A percentile compares a stretch with the other conserved stretches of the same genome.
Conservation (phyloP, 192 early-diverging fungal species). For the Phlyctochytrium arcticum region DNA sequence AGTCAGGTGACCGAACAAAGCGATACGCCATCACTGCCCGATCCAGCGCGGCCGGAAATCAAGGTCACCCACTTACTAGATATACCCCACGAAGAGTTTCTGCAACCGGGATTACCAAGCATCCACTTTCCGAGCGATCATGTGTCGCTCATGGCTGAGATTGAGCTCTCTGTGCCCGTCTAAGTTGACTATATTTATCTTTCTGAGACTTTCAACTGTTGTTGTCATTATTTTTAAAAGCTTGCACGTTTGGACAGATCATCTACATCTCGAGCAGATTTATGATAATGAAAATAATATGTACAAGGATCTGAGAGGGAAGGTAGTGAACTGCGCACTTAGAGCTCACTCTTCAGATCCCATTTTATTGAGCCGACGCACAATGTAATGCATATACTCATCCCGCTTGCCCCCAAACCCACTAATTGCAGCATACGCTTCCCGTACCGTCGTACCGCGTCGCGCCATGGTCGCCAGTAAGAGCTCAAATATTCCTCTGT, state of each 20-base stretch:
- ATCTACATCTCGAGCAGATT: too few species aligned
- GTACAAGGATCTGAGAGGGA: too few species aligned
- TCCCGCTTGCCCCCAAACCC: not conserved
- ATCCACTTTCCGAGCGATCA: conserved; percentile 32
- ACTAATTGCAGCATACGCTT: not conserved
- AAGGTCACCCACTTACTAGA: conserved; percentile 3
- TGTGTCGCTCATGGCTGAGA: conserved; percentile 27
- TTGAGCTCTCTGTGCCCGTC: too few species aligned
- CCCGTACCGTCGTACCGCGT: not conserved
- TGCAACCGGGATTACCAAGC: conserved; percentile 41
- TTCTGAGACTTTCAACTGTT: too few species aligned
- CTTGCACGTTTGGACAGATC: too few species aligned
- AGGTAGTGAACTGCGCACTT: too few species aligned
- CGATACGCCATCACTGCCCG: not conserved
- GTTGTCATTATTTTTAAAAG: too few species aligned
- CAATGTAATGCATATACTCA: too few species aligned
- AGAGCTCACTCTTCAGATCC: too few species aligned
- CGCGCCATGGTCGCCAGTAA: not conserved
- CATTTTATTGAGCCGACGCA: too few species aligned
- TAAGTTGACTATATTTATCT: too few species aligned
- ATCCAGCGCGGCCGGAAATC: not conserved
- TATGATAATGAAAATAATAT: too few species aligned
- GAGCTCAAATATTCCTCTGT: not conserved
- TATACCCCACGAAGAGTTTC: conserved; percentile 15
- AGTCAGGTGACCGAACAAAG: not conserved